Percentiles rank a stretch among this genome's conserved stretches.
Conservation (phyloP, 2,329 filamentous ascomycete species). For the Cladosporium oxysporum region DNA sequence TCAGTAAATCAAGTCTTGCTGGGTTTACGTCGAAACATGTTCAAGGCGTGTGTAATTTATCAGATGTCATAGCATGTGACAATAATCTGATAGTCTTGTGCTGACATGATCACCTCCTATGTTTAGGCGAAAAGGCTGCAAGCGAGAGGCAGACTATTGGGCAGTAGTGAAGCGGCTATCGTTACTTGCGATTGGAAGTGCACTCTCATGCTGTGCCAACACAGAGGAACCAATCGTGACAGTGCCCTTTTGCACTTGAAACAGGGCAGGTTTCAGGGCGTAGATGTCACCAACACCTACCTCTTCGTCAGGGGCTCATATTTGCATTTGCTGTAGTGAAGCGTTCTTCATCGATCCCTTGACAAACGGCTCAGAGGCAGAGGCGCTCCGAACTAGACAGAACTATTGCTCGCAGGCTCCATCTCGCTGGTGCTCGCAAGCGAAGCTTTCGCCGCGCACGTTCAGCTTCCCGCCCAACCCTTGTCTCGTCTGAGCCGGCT, state of each 20-base stretch:
- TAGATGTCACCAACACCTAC: not conserved
- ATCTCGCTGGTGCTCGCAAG: not conserved
- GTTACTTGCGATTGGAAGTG: not conserved
- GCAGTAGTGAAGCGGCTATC: conserved; percentile 3
- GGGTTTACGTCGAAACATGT: not conserved
- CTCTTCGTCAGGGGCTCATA: not conserved
- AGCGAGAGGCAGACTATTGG: not conserved
- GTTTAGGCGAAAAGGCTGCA: not conserved
- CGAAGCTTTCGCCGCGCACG: not conserved
- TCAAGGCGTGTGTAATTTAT: not conserved
- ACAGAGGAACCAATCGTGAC: conserved; percentile 11
- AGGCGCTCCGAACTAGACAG: not conserved
- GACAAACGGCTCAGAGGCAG: not conserved
- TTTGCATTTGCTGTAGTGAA: not conserved
- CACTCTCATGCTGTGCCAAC: not conserved
- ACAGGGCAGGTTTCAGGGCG: conserved; percentile 6
- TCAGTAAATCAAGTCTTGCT: not conserved
- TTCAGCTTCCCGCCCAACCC: not conserved
- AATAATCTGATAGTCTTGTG: not conserved
- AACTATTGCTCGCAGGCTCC: not conserved
- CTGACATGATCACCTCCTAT: not conserved
- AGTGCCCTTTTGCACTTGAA: not conserved
- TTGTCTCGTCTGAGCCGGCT: not conserved
- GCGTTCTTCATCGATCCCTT: not conserved
- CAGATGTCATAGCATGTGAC: not conserved